Conservation (phyloP, 2,329 filamentous ascomycete species). For the Pestalotiopsis sp. region DNA sequence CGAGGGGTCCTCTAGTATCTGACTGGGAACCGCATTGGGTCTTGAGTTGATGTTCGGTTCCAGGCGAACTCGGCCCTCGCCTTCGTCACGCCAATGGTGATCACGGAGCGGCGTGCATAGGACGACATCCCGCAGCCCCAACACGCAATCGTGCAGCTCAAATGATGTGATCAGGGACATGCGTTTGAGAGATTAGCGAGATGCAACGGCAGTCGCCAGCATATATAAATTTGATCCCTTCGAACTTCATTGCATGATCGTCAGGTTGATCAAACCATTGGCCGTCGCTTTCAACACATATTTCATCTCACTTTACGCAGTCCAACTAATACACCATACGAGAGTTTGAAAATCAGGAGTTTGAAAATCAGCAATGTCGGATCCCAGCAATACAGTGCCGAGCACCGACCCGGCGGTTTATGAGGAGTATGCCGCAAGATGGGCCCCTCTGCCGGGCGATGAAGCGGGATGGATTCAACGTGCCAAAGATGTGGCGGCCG, state of each 20-base stretch:
- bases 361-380: background rate
- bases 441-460: background rate
- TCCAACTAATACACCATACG: background rate
- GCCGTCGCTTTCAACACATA: background rate
- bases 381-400: background rate
- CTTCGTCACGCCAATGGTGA: background rate
- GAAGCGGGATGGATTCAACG: constrained; percentile 37
- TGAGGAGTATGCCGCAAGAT: background rate
- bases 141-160: background rate
- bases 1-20: background rate
- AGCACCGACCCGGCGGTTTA: constrained; percentile 8
- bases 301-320: background rate
- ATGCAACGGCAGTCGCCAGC: background rate
- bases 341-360: background rate
- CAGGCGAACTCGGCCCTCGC: background rate
- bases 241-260: background rate
- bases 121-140: background rate
- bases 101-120: background rate
- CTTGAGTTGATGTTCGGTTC: background rate
- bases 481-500: constrained; percentile 38
- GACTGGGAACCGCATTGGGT: background rate
- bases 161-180: background rate
- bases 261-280: background rate
- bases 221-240: background rate
- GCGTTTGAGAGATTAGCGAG: background rate